These are phyloP conservation scores for Peronospora belbahrii DNA, from an alignment of 352 stramenopile species.

Conservation along the genomic window DNA sequence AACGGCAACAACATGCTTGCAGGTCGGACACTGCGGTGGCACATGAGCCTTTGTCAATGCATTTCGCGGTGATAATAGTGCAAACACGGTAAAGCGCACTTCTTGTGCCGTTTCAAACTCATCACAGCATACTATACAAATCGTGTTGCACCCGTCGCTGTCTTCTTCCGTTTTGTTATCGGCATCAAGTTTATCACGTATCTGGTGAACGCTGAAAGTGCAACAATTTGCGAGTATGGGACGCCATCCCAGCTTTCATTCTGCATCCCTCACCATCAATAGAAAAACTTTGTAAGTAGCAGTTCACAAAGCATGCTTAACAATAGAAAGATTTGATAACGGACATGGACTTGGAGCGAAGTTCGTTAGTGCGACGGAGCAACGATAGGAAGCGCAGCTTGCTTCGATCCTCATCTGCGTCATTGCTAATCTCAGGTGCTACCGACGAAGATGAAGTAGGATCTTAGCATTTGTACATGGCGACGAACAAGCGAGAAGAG, in stretches of 20 bases:
- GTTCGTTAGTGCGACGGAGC: conserved; percentile 72
- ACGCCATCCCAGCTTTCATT: conserved; percentile 64
- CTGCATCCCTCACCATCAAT: conserved; percentile 17
- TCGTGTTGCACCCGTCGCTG: conserved; percentile 51
- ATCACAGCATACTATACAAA: conserved; percentile 79
- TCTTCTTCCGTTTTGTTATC: conserved; percentile 21
- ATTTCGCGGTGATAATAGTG: conserved; percentile 88
- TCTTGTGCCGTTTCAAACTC: conserved; percentile 73
- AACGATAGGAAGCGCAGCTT: conserved; percentile 70
- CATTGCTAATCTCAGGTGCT: conserved; percentile 4
- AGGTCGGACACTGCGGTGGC: conserved; percentile 83
- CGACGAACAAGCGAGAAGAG: conserved; percentile 28
- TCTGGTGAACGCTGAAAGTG: conserved; percentile 65
- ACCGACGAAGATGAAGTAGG: conserved; percentile 5
- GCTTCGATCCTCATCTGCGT: conserved; percentile 36
- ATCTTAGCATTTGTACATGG: conserved; percentile 26
- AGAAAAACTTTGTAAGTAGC: neutral
- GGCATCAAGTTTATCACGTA: conserved; percentile 29
- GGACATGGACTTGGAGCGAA: conserved; percentile 71
- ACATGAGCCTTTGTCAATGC: conserved; percentile 85
- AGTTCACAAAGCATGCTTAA: neutral
- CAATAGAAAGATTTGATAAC: conserved; percentile 6
- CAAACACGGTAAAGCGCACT: conserved; percentile 73
- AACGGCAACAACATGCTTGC: conserved; percentile 76
- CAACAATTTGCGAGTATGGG: conserved; percentile 75